Evolutionary conservation across 2,329 filamentous ascomycete species (phyloP), one percentile per base, ranked within the genome.

Genomic region (Penicillium vulpinum): DNA sequence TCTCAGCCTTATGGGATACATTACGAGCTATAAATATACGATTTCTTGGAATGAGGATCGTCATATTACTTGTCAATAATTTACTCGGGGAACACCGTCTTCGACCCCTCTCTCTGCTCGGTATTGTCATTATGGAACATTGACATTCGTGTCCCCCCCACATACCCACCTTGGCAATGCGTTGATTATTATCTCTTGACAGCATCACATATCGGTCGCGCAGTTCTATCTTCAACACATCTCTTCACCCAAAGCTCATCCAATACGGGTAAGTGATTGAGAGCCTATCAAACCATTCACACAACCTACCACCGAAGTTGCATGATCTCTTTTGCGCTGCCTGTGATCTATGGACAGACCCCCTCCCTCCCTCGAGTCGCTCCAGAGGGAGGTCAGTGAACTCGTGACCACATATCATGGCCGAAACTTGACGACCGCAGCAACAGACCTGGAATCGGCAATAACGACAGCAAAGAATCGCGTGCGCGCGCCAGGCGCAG

Each of bases 141-240:
- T 5, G 48, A 18, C 28, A n/a, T 47, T 38, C n/a, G n/a, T 28
- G 36, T 49, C 29, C 22, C 16, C 28, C 26, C 43, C 29, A 16
- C 43, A n/a, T 15, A 36, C 21, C 22, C 51, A 51, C 31, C 52
- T 55, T 41, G 52, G 38, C 52, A 51, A 55, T 55, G 52, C n/a
- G 29, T 36, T 55, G n/a, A n/a, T n/a, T n/a, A n/a, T n/a, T n/a
- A n/a, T n/a, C n/a, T n/a, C n/a, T n/a, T n/a, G n/a, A n/a, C n/a
- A n/a, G n/a, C n/a, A n/a, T n/a, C n/a, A n/a, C n/a, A n/a, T 29
- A 18, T 7, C 38, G 18, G 18, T 36, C 39, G 16, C 39, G 1
- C 28, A 29, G 16, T 18, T 9, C 31, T 33, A 5, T 18, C 24
- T 21, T n/a, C 31, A 21, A 21, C 28, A 36, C 22, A n/a, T n/a